phyloP scores from a whole-genome alignment of 2,329 filamentous ascomycete species.

The Fusarium sp. region DNA sequence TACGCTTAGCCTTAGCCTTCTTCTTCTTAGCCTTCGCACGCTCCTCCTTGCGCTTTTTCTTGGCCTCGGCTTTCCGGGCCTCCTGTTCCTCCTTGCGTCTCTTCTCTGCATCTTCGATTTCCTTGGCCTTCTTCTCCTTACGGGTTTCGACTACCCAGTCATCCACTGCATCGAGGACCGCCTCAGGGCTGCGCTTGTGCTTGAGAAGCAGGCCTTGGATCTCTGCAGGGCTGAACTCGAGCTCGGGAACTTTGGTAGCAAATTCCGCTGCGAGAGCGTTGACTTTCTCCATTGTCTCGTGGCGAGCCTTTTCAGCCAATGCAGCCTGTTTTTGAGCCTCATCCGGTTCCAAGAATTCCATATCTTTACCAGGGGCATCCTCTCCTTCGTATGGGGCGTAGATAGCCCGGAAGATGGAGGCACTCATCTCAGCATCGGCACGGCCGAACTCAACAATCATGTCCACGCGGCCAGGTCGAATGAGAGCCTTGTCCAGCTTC shows the following conservation, averaged over 20 bases:
- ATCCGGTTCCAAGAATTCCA: slow-evolving; percentile 34
- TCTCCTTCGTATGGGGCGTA: slow-evolving; percentile 65
- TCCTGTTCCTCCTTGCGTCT: slow-evolving; percentile 55
- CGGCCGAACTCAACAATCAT: slow-evolving; percentile 69
- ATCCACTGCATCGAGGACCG: slow-evolving; percentile 61
- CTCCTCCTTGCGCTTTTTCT: slow-evolving; percentile 49
- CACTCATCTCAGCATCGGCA: slow-evolving; percentile 66
- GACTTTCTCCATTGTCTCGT: slow-evolving; percentile 58
- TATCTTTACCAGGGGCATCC: slow-evolving; percentile 7
- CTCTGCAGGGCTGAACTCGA: slow-evolving; percentile 71
- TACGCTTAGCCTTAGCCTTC: slow-evolving; percentile 45
- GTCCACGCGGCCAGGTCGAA: slow-evolving; percentile 73
- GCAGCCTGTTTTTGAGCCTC: slow-evolving; percentile 50
- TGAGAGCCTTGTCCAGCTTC: slow-evolving; percentile 72
- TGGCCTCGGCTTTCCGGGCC: slow-evolving; percentile 49
- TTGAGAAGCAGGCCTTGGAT: slow-evolving; percentile 70
- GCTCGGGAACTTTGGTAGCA: slow-evolving; percentile 63
- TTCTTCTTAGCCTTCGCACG: slow-evolving; percentile 45
- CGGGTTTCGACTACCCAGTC: slow-evolving; percentile 65
- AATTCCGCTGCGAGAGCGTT: slow-evolving; percentile 63
- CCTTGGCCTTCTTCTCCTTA: slow-evolving; percentile 63
- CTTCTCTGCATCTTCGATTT: slow-evolving; percentile 59
- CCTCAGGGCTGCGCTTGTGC: slow-evolving; percentile 66
- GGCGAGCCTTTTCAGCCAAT: slow-evolving; percentile 51
- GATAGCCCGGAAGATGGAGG: slow-evolving; percentile 70